Conservation (phyloP, 305 asterid species). For the Rubia balearica region DNA sequence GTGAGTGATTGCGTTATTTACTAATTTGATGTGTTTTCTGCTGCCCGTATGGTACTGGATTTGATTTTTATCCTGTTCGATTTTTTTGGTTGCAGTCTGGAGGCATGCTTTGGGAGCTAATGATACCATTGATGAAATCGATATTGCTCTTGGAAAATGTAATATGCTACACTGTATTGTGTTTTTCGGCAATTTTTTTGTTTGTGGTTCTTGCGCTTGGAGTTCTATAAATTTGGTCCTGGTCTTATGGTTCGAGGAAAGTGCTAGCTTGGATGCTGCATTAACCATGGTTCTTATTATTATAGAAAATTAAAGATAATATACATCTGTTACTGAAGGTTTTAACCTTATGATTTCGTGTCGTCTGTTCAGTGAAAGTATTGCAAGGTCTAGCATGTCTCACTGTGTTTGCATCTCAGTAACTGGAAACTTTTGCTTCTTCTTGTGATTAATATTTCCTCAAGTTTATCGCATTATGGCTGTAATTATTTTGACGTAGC, state of each 20-base stretch:
- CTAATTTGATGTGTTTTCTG: neutral
- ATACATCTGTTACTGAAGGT: too few relatives aligned
- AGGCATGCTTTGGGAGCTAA: slow-evolving; percentile 82
- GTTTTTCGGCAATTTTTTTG: neutral
- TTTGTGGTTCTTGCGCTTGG: neutral
- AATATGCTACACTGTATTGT: slow-evolving; percentile 17
- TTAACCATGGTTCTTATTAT: neutral
- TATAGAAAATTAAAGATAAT: neutral
- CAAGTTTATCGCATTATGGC: neutral
- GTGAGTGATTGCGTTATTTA: slow-evolving; percentile 31
- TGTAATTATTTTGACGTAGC: neutral
- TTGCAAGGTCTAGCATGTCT: neutral
- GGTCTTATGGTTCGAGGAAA: neutral
- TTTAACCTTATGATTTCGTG: neutral
- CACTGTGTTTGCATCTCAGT: too few relatives aligned
- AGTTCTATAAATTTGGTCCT: neutral
- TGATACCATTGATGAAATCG: slow-evolving; percentile 65
- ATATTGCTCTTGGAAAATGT: slow-evolving; percentile 86
- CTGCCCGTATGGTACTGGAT: neutral
- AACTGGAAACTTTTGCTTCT: neutral
- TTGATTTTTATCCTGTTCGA: neutral
- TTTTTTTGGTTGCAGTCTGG: slow-evolving; percentile 60
- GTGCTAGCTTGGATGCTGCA: slow-evolving; percentile 1
- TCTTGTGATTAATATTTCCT: neutral
- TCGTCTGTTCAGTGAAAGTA: neutral